A percentile compares a stretch with the other conserved stretches of the same genome.
Evolutionary conservation across 176 grass and related monocot species (phyloP).

Genomic region (Phragmites australis): DNA sequence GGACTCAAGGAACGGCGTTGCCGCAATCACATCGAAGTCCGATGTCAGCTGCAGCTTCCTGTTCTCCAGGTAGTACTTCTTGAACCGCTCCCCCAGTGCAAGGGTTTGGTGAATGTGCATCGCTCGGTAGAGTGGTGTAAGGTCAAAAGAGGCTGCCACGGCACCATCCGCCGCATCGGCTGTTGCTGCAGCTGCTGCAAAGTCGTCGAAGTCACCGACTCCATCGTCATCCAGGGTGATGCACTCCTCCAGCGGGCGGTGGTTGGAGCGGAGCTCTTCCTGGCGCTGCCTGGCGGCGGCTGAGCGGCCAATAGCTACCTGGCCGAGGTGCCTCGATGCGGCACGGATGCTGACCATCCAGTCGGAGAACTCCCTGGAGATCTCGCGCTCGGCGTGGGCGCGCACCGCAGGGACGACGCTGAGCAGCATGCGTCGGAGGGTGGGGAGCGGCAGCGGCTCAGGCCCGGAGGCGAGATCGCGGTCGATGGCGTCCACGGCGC

Average conservation of each 20-base stretch:
- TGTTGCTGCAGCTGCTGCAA: slow-evolving; percentile 58
- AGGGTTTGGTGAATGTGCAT: slow-evolving; percentile 91
- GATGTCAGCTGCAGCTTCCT: slow-evolving; percentile 96
- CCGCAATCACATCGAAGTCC: slow-evolving; percentile 91
- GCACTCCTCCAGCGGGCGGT: slow-evolving; percentile 64
- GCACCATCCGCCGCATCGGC: slow-evolving; percentile 48
- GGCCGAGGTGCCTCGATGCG: slow-evolving; percentile 83
- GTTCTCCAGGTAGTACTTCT: slow-evolving; percentile 95
- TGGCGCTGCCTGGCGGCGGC: slow-evolving; percentile 83
- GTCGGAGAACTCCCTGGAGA: slow-evolving; percentile 86
- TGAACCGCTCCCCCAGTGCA: slow-evolving; percentile 74
- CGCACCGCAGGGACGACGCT: slow-evolving; percentile 73
- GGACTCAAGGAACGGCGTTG: slow-evolving; percentile 91
- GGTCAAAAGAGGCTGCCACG: slow-evolving; percentile 66
- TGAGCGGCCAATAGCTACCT: slow-evolving; percentile 89
- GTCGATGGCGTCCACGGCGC: slow-evolving; percentile 84
- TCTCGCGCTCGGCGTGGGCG: slow-evolving; percentile 80
- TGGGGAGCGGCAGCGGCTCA: slow-evolving; percentile 59
- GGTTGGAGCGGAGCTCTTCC: slow-evolving; percentile 85
- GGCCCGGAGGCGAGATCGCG: slow-evolving; percentile 56
- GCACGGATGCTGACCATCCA: slow-evolving; percentile 98
- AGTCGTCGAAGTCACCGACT: slow-evolving; percentile 76
- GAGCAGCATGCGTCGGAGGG: slow-evolving; percentile 80
- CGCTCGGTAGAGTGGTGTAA: slow-evolving; percentile 91
- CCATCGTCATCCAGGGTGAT: slow-evolving; percentile 77